Evolutionary conservation across 2,329 filamentous ascomycete genomes (phyloP), one percentile per base, ranked within the genome.

Genomic region (Ophiostoma sp.): DNA sequence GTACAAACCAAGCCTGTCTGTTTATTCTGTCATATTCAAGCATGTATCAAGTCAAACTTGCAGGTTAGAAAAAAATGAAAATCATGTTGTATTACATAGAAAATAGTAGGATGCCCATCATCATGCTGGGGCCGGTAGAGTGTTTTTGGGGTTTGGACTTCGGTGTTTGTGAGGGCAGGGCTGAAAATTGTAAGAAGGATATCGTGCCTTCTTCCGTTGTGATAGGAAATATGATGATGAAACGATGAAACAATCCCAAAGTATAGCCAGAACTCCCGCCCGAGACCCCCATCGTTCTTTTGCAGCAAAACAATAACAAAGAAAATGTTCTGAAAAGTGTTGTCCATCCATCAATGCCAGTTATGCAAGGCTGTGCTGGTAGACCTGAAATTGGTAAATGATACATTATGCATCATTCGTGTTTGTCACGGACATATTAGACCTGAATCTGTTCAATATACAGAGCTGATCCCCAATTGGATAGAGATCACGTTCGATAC

Each of bases 221-320:
- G 52, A 66, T 41, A 58, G 65, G 47, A 62, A 62, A 62, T 66
- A 60, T 55, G 41, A 45, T 55, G 49, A 27, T 27, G 27, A 27
- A 27, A 16, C 45, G 12, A 64, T 66, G 67, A 55, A 49, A 70
- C 64, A 70, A 66, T 65, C 67, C 69, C 70, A 66, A 66, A 70
- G 52, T 69, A 45, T 70, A 71, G 68, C 72, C 72, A 71, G 69
- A 73, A 73, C 72, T 72, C 72, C 72, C 66, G 68, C 68, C 65
- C 65, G 40, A 68, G 63, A 62, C 64, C 64, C 64, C 36, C 64
- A 41, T 52, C 47, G 41, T 66, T 55, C 65, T 40, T 68, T 64
- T 66, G 47, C 49, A 42, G 9, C 42, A 63, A 63, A 68, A 68
- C 8, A 55, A 55, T 63, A 36, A 40, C 14, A 65, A 45, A 7